phyloP scores from a whole-genome alignment of 768 basidiomycete genomes.

The Trametes gibbosa region DNA sequence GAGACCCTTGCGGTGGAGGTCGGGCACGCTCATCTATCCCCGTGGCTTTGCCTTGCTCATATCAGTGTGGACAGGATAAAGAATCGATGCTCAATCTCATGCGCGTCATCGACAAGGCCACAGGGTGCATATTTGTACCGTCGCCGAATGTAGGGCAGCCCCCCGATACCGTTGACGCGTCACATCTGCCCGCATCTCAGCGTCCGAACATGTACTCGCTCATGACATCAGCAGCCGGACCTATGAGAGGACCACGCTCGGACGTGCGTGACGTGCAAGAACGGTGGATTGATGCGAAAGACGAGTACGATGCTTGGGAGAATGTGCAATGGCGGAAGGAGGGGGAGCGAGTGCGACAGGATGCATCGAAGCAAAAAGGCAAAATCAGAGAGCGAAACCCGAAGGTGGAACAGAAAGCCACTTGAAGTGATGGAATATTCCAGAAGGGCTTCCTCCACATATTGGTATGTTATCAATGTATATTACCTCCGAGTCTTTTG shows the following conservation, averaged over 20 bases:
- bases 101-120: constrained; percentile 82
- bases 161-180: constrained; percentile 30
- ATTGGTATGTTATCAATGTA: too few relatives aligned
- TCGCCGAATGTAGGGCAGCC: constrained; percentile 33
- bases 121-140: constrained; percentile 88
- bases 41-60: not conserved
- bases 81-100: constrained; percentile 90
- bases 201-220: constrained; percentile 67
- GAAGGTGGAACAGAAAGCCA: not conserved
- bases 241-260: constrained; percentile 47
- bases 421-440: too few relatives aligned
- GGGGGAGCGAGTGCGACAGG: constrained; percentile 55
- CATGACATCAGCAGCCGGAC: constrained; percentile 62
- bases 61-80: constrained; percentile 63
- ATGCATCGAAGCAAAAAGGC: constrained; percentile 30
- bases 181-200: constrained; percentile 37
- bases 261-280: constrained; percentile 83
- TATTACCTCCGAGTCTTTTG: too few relatives aligned
- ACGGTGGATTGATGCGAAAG: constrained; percentile 85
- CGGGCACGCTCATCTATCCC: constrained; percentile 17
- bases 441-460: too few relatives aligned
- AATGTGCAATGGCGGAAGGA: constrained; percentile 73
- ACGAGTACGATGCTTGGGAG: constrained; percentile 82
- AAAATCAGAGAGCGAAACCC: constrained; percentile 24
- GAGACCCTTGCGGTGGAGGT: constrained; percentile 97